Base-by-base conservation (phyloP, 2,329 filamentous ascomycete species). In the Sphaerulina vaccinii region DNA sequence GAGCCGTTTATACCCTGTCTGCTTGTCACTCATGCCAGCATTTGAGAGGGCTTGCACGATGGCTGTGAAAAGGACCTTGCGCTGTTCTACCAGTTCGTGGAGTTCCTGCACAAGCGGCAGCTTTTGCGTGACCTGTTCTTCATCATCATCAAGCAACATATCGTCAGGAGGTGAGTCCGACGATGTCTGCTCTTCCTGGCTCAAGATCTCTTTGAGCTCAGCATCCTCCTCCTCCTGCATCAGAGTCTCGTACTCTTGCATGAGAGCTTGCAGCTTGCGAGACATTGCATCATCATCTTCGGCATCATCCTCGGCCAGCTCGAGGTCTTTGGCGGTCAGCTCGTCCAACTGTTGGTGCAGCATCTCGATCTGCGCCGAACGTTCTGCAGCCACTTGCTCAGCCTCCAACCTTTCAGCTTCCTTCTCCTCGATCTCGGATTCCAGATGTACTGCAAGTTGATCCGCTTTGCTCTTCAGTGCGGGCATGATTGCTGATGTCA, bases 361-460 rank as follows among this genome's bases (percentile, higher is more conserved):
- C 1, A 75, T 72, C 38, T 80, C 78, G 3, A 89, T 75, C 65
- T 92, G 88, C 24, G 80, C 77, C 56, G 87, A 81, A 0, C 86
- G 84, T 59, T 85, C 85, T 54, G 70, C 69, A 18, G 74, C 70
- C 1, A 78, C 73, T 3, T 74, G 71, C 49, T 75, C 71, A 1
- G 74, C 73, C 54, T 79, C 76, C 8, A 67, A 63, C 0, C 71
- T 64, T 54, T 79, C 76, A 2, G 68, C 68, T 46, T 89, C 83
- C 65, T 88, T 90, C 58, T 90, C 86, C 46, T 80, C 79, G 62
- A 88, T 81, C 66, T 92, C 87, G 22, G 85, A 81, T 52, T 93
- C 88, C 64, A 89, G 90, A 50, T 72, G 70, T 16, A 63, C 57
- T 3, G 75, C 74, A 18, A 78, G 63, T 44, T 70, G 64, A 51